Evolutionary conservation across 768 basidiomycete genomes (phyloP).

Genomic region (Tricholoma furcatifolium): DNA sequence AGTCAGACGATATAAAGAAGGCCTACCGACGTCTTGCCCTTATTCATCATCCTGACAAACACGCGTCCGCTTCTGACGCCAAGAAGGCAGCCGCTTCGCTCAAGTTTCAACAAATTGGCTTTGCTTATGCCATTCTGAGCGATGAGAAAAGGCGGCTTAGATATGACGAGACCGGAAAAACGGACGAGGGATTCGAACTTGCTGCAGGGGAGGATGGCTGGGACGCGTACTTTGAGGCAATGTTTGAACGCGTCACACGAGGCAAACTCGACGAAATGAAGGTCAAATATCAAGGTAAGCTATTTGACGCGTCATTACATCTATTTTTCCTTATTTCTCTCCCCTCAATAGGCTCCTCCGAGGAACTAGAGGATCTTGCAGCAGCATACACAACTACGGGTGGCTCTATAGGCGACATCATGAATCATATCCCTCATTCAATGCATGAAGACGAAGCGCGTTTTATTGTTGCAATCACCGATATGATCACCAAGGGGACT

Average conservation of each 20-base stretch:
- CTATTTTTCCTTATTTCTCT: slow-evolving; percentile 1
- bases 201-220: slow-evolving; percentile 82
- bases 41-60: slow-evolving; percentile 88
- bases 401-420: slow-evolving; percentile 80
- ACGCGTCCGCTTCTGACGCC: slow-evolving; percentile 54
- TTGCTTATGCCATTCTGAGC: slow-evolving; percentile 86
- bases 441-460: slow-evolving; percentile 83
- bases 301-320: neutral
- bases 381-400: slow-evolving; percentile 66
- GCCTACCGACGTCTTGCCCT: slow-evolving; percentile 86
- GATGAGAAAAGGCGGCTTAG: slow-evolving; percentile 72
- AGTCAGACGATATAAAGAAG: slow-evolving; percentile 69
- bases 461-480: slow-evolving; percentile 67
- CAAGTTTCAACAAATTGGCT: slow-evolving; percentile 92
- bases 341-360: slow-evolving; percentile 63
- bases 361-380: slow-evolving; percentile 81
- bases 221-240: slow-evolving; percentile 91
- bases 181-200: slow-evolving; percentile 74
- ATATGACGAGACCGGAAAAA: slow-evolving; percentile 86
- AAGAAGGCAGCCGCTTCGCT: slow-evolving; percentile 66
- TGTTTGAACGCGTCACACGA: slow-evolving; percentile 86
- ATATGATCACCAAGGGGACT: slow-evolving; percentile 59
- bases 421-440: slow-evolving; percentile 85
- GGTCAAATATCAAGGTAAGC: slow-evolving; percentile 86
- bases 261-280: slow-evolving; percentile 91